These are phyloP conservation scores for Colletotrichum kahawae DNA, from an alignment of 2,329 filamentous ascomycete species.

Conservation along the genomic window DNA sequence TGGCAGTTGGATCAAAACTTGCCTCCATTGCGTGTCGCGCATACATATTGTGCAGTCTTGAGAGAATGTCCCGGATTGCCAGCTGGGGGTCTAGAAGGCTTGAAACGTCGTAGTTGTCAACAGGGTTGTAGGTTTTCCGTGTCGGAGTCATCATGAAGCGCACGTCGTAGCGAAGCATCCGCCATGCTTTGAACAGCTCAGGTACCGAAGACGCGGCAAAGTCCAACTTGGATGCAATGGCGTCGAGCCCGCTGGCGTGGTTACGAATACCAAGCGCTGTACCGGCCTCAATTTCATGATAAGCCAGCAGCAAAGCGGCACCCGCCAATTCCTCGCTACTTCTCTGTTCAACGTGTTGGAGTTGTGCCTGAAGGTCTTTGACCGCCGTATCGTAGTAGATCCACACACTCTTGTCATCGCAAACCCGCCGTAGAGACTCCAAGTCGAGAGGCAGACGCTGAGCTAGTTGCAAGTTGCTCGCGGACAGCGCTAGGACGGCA, in stretches of 20 bases:
- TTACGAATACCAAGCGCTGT: neutral
- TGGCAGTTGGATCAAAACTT: neutral
- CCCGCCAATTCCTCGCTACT: neutral
- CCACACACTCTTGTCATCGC: neutral
- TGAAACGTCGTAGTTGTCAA: neutral
- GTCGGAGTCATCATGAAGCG: neutral
- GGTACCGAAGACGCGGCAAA: neutral
- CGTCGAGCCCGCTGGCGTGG: neutral
- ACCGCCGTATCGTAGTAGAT: slow-evolving; percentile 1
- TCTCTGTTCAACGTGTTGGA: neutral
- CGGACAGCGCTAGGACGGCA: neutral
- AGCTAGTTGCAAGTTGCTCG: neutral
- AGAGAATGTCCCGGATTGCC: neutral
- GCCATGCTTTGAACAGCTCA: slow-evolving; percentile 10
- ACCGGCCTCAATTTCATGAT: slow-evolving; percentile 6
- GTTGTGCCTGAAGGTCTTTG: neutral
- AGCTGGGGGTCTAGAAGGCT: slow-evolving; percentile 1
- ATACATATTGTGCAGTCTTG: neutral
- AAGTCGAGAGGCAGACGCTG: neutral
- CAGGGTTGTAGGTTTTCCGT: neutral
- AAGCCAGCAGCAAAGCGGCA: neutral
- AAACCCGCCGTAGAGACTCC: neutral
- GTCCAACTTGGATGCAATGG: neutral
- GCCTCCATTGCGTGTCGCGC: neutral
- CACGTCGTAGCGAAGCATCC: slow-evolving; percentile 4